phyloP scores from a whole-genome alignment of 768 basidiomycete genomes.

The Ramaria rubella region DNA sequence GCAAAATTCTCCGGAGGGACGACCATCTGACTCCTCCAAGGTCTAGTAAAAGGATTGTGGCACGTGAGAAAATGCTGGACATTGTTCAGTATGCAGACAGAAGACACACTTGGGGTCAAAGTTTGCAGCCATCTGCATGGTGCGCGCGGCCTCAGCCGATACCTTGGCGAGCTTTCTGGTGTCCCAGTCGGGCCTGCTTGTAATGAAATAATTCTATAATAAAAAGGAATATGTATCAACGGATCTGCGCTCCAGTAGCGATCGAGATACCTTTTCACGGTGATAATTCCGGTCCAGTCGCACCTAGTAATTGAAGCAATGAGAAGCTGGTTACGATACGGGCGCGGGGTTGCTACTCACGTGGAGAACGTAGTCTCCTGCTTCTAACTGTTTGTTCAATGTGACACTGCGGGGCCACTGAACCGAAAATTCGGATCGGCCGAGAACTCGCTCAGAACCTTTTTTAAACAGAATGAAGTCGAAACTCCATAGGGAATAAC shows the following conservation, averaged over 20 bases:
- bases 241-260: not conserved
- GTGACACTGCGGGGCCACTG: constrained; percentile 22
- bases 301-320: not conserved
- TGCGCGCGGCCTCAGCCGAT: constrained; percentile 5
- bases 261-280: constrained; percentile 5
- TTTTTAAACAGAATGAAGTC: constrained; percentile 47
- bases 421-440: constrained; percentile 15
- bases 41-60: not conserved
- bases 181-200: constrained; percentile 2
- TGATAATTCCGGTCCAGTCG: constrained; percentile 8
- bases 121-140: constrained; percentile 13
- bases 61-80: not conserved
- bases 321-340: not conserved
- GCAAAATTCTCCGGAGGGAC: constrained; percentile 11
- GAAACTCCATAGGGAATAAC: constrained; percentile 39
- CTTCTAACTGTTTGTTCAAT: constrained; percentile 18
- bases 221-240: not conserved
- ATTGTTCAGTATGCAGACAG: not conserved
- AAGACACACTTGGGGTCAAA: constrained; percentile 7
- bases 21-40: constrained; percentile 5
- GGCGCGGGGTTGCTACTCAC: constrained; percentile 12
- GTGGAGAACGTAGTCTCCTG: constrained; percentile 29
- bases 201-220: not conserved
- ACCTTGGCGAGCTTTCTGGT: constrained; percentile 6
- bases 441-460: constrained; percentile 30